Evolutionary conservation across 352 stramenopile species (phyloP).

Genomic region (Pythium volutum): DNA sequence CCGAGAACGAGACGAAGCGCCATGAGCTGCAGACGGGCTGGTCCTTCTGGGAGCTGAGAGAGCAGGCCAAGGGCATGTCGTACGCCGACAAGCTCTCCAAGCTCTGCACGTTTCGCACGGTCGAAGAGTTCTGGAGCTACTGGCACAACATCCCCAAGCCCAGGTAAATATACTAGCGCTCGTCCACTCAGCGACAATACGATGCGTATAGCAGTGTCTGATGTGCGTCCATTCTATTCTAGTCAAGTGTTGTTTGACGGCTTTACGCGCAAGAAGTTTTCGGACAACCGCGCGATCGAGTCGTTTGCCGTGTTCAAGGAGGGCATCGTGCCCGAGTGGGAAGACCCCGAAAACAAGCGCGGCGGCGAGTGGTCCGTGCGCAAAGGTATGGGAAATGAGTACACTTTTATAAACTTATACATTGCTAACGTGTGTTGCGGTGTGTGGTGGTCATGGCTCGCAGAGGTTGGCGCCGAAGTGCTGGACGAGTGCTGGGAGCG

Average conservation of each 20-base stretch:
- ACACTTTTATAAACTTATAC: neutral
- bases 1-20: conserved; percentile 43
- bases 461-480: conserved; percentile 68
- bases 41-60: conserved; percentile 85
- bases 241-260: conserved; percentile 82
- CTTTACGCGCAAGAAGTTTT: conserved; percentile 88
- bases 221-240: neutral
- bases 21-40: conserved; percentile 82
- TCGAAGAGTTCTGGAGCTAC: conserved; percentile 91
- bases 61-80: conserved; percentile 70
- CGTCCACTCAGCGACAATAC: neutral
- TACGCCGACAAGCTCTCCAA: conserved; percentile 88
- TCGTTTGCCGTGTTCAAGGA: conserved; percentile 93
- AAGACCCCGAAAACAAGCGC: conserved; percentile 87
- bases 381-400: conserved; percentile 41
- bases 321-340: conserved; percentile 88
- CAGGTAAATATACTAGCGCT: conserved; percentile 38
- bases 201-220: neutral
- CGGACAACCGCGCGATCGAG: conserved; percentile 87
- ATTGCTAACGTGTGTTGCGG: neutral
- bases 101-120: conserved; percentile 81
- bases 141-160: conserved; percentile 90
- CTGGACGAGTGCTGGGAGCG: conserved; percentile 90
- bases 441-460: neutral
- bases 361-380: conserved; percentile 86